These are phyloP conservation scores for Mortierella sp. DNA, from an alignment of 371 early-diverging fungal species.

Conservation along the genomic window DNA sequence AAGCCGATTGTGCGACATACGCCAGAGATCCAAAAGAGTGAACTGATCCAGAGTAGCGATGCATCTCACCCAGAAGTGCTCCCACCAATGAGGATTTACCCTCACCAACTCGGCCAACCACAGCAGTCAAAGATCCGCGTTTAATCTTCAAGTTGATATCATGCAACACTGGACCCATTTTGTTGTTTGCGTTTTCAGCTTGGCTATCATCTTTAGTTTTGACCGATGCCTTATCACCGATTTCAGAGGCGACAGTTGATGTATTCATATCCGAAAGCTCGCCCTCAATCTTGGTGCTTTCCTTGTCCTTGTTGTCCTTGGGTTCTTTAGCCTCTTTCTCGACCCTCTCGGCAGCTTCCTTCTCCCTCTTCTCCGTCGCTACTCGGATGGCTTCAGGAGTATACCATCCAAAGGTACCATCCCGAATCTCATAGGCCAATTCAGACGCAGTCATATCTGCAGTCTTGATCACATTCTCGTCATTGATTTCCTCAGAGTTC, in stretches of 20 bases:
- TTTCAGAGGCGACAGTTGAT: too few species aligned
- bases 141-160: slow-evolving; percentile 72
- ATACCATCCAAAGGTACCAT: slow-evolving; percentile 75
- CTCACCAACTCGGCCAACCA: slow-evolving; percentile 87
- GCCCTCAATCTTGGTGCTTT: too few species aligned
- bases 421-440: slow-evolving; percentile 43
- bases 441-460: slow-evolving; percentile 49
- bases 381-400: slow-evolving; percentile 15
- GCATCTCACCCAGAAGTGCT: slow-evolving; percentile 87
- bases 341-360: slow-evolving; percentile 16
- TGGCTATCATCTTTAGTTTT: too few species aligned
- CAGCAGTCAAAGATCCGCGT: slow-evolving; percentile 72
- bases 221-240: too few species aligned
- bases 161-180: slow-evolving; percentile 61
- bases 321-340: too few species aligned
- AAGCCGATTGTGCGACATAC: too few species aligned
- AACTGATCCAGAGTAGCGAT: slow-evolving; percentile 45
- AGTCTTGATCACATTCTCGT: slow-evolving; percentile 25
- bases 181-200: too few species aligned
- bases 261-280: too few species aligned
- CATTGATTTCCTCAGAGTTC: slow-evolving; percentile 67
- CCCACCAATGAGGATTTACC: slow-evolving; percentile 85
- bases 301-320: too few species aligned
- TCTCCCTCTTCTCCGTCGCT: slow-evolving; percentile 12
- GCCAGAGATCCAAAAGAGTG: slow-evolving; percentile 56